Evolutionary conservation across 2,329 filamentous ascomycete genomes (phyloP), one percentile per base, ranked within the genome.

Genomic region (Aspergillus eucalypticola): DNA sequence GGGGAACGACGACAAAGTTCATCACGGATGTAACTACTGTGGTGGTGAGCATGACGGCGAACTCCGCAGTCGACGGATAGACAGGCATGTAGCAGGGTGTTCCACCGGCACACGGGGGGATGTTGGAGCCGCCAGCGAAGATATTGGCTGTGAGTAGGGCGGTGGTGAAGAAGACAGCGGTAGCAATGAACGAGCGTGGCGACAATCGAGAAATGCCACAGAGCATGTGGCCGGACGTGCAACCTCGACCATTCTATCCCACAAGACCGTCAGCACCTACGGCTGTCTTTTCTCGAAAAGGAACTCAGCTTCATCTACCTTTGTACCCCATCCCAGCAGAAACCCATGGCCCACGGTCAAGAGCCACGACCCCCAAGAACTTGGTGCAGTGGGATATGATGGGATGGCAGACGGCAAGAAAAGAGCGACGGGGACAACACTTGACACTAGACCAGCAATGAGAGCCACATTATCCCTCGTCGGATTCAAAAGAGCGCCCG

Each of bases 171-270:
- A 81, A 81, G 23, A 76, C 67, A 11, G 71, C 73, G 0, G 79
- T 80, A 49, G 82, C 81, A 57, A 80, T 75, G 5, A 81, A 62
- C 13, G 82, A 84, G 51, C 82, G 78, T n/a, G 76, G 73, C 13
- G 79, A 83, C 25, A 82, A 73, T 42, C 81, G 77, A 5, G 81
- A 77, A 4, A 84, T 66, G 1, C 83, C 83, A 61, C 82, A 84
- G 32, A 85, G 78, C 79, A 84, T 83, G 65, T 85, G 82, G 54
- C 82, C 82, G 2, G 82, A 84, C 8, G 82, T 84, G 65, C 83
- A 85, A 17, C 83, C 82, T 56, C 78, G 76, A 52, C 75, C 77
- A 64, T 76, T 77, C 79, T 81, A 58, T 38, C 25, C 27, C 32
- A 19, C 17, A 5, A 11, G 21, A 3, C 19, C 10, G 54, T 61